phyloP scores from a whole-genome alignment of 2,329 filamentous ascomycete species.

The Calonectria hawksworthii region DNA sequence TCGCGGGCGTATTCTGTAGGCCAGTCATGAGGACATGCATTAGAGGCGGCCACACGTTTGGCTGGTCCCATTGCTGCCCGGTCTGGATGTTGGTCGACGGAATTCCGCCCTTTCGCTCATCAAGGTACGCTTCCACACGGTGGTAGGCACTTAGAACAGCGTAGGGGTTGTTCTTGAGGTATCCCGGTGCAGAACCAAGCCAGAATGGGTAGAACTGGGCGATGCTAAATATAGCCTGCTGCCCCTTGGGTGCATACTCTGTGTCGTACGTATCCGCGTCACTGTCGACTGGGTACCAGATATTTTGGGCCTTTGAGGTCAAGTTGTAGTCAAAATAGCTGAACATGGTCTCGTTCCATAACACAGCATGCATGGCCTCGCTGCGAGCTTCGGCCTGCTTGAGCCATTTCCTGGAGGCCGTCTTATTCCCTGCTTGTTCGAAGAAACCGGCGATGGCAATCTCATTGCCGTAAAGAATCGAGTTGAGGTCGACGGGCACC shows the following conservation, averaged over 20 bases:
- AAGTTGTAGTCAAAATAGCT: slow-evolving; percentile 80
- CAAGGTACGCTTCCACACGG: slow-evolving; percentile 67
- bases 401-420: slow-evolving; percentile 64
- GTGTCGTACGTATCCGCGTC: slow-evolving; percentile 51
- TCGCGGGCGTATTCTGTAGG: slow-evolving; percentile 70
- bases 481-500: slow-evolving; percentile 76
- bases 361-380: slow-evolving; percentile 72
- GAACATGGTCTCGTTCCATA: slow-evolving; percentile 75
- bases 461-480: slow-evolving; percentile 77
- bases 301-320: slow-evolving; percentile 68
- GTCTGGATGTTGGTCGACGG: slow-evolving; percentile 73
- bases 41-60: slow-evolving; percentile 78
- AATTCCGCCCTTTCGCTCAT: slow-evolving; percentile 67
- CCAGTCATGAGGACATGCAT: slow-evolving; percentile 75
- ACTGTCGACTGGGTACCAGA: slow-evolving; percentile 65
- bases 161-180: slow-evolving; percentile 70
- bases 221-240: slow-evolving; percentile 70
- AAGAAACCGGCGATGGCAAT: slow-evolving; percentile 70
- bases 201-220: slow-evolving; percentile 79
- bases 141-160: slow-evolving; percentile 68
- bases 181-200: slow-evolving; percentile 72
- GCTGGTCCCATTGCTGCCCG: slow-evolving; percentile 78
- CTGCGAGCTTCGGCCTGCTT: slow-evolving; percentile 66
- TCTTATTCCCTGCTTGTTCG: slow-evolving; percentile 63
- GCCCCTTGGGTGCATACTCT: slow-evolving; percentile 63